Percentiles rank a stretch among this genome's conserved stretches.
Evolutionary conservation across 768 basidiomycete species (phyloP).

Genomic region (Hypholoma sublateritium): DNA sequence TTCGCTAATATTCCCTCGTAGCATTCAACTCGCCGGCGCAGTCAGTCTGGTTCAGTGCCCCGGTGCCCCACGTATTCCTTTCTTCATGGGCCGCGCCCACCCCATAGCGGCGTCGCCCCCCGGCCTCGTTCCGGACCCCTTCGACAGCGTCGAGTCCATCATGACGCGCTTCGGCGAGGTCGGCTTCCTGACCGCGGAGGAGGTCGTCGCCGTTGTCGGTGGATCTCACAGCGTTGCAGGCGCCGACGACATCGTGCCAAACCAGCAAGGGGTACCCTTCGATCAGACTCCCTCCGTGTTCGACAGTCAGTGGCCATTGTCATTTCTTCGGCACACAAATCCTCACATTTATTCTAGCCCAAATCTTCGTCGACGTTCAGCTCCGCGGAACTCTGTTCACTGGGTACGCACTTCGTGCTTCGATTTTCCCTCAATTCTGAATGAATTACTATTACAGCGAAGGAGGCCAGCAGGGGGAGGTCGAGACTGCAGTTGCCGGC

Average conservation of each 20-base stretch:
- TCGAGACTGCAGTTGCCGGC: conserved; percentile 36
- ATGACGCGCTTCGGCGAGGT: conserved; percentile 34
- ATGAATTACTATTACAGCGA: conserved; percentile 21
- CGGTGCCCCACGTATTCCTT: conserved; percentile 42
- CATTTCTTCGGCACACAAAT: background rate
- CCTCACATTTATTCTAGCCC: conserved; percentile 16
- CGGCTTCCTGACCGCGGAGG: conserved; percentile 29
- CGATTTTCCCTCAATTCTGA: background rate
- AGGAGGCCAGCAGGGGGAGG: conserved; percentile 37
- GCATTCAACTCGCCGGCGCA: conserved; percentile 47
- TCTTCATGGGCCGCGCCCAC: conserved; percentile 36
- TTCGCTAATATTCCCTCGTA: conserved; percentile 8
- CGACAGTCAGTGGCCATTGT: conserved; percentile 26
- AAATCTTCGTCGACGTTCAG: conserved; percentile 45
- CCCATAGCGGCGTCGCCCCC: conserved; percentile 31
- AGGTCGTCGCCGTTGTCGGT: conserved; percentile 37
- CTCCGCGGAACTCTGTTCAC: conserved; percentile 43
- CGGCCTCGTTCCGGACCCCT: conserved; percentile 14
- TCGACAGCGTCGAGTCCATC: conserved; percentile 27
- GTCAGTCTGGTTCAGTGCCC: conserved; percentile 43
- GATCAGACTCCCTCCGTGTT: conserved; percentile 44
- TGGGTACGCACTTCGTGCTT: conserved; percentile 26
- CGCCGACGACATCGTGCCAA: conserved; percentile 11
- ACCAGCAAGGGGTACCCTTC: conserved; percentile 31
- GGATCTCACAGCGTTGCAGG: conserved; percentile 19